Conservation (phyloP, 2,329 filamentous ascomycete species). For the Ophiocordyceps robertsii region DNA sequence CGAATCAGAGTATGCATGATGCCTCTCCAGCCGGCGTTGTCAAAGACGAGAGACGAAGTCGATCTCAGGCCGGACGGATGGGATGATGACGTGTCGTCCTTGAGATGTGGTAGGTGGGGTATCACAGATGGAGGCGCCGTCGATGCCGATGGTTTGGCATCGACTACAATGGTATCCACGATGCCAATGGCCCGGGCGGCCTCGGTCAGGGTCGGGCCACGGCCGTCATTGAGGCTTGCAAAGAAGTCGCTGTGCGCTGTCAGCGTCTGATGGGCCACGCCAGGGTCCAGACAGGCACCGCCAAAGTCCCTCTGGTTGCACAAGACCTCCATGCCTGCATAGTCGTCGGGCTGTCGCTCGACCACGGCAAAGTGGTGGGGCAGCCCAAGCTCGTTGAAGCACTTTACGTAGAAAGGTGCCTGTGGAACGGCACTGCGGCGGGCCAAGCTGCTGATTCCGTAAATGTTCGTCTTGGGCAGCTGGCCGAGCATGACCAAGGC, state of each 20-base stretch:
- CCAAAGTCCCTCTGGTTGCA: conserved; percentile 65
- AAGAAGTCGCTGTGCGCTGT: conserved; percentile 43
- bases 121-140: conserved; percentile 33
- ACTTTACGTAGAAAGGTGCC: conserved; percentile 77
- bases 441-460: conserved; percentile 61
- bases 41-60: conserved; percentile 51
- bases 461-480: conserved; percentile 66
- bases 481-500: conserved; percentile 68
- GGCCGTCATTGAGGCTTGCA: conserved; percentile 32
- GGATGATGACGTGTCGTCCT: conserved; percentile 10
- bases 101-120: conserved; percentile 30
- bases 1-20: conserved; percentile 70
- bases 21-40: conserved; percentile 77
- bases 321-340: conserved; percentile 55
- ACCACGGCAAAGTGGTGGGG: conserved; percentile 68
- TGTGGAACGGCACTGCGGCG: conserved; percentile 53
- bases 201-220: conserved; percentile 51
- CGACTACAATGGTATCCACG: conserved; percentile 67
- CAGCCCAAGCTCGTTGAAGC: conserved; percentile 71
- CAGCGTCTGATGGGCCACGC: conserved; percentile 47
- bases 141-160: conserved; percentile 25
- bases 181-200: conserved; percentile 68
- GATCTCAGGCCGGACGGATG: conserved; percentile 26
- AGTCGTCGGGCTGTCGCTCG: conserved; percentile 52
- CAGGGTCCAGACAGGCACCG: conserved; percentile 68